Evolutionary conservation across 768 basidiomycete species (phyloP).

Genomic region (Strobilomyces dryophilus): DNA sequence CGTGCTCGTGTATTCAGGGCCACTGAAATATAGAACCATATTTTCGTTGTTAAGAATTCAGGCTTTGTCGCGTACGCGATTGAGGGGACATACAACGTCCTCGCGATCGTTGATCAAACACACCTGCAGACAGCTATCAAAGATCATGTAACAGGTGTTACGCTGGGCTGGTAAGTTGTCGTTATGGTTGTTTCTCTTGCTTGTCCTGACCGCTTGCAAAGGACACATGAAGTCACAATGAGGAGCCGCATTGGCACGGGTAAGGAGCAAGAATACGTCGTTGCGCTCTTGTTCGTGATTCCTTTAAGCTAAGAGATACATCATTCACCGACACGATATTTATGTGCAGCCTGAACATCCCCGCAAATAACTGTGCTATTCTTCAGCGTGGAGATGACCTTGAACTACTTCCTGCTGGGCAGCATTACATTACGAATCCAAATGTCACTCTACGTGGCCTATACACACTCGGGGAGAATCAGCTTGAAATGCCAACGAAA

Average conservation of each 20-base stretch:
- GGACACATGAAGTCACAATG: constrained; percentile 78
- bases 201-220: constrained; percentile 13
- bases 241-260: constrained; percentile 45
- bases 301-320: background rate
- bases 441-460: constrained; percentile 77
- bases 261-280: constrained; percentile 61
- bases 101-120: constrained; percentile 82
- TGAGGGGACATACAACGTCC: constrained; percentile 72
- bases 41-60: constrained; percentile 76
- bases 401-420: constrained; percentile 73
- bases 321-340: background rate
- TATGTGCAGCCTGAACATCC: constrained; percentile 64
- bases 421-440: constrained; percentile 82
- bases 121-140: constrained; percentile 59
- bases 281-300: constrained; percentile 57
- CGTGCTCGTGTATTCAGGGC: background rate
- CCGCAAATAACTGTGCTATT: constrained; percentile 84
- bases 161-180: constrained; percentile 50
- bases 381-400: constrained; percentile 75
- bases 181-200: background rate
- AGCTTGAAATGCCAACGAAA: constrained; percentile 68
- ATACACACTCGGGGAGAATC: constrained; percentile 79
- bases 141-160: constrained; percentile 57
- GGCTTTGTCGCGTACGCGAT: constrained; percentile 77
- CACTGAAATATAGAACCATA: constrained; percentile 45